Percentiles rank a stretch among this genome's conserved stretches.
These are phyloP conservation scores for Leccinum proximum DNA, from an alignment of 1,284 basidiomycete species.

Conservation along the genomic window DNA sequence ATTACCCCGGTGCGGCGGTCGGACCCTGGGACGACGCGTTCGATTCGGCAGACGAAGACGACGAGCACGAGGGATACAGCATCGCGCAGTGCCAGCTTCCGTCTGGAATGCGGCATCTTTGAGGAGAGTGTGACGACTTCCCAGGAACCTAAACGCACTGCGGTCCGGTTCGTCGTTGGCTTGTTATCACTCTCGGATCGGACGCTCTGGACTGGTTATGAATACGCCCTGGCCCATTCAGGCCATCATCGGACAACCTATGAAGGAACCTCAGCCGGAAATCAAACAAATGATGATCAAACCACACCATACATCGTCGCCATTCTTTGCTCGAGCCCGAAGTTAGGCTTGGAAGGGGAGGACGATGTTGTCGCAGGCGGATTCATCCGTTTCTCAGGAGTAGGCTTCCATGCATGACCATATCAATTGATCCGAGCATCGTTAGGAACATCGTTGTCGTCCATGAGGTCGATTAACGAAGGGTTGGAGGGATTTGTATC, in stretches of 20 bases:
- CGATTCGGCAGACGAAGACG: slow-evolving; percentile 16
- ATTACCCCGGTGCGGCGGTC: slow-evolving; percentile 13
- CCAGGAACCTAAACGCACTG: not conserved
- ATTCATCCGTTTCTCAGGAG: not conserved
- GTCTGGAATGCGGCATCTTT: slow-evolving; percentile 4
- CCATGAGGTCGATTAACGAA: slow-evolving; percentile 18
- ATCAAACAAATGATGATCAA: not conserved
- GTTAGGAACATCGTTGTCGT: slow-evolving; percentile 9
- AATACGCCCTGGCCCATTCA: slow-evolving; percentile 14
- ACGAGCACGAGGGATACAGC: slow-evolving; percentile 5
- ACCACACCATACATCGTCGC: slow-evolving; percentile 1
- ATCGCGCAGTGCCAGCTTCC: slow-evolving; percentile 11
- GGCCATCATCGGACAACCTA: slow-evolving; percentile 1
- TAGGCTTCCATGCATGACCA: slow-evolving; percentile 22
- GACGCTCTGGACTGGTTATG: slow-evolving; percentile 10
- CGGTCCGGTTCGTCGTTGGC: not conserved
- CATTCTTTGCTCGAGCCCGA: not conserved
- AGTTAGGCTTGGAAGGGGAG: not conserved
- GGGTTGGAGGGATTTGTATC: slow-evolving; percentile 12
- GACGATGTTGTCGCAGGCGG: not conserved
- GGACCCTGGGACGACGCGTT: slow-evolving; percentile 14
- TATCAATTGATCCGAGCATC: slow-evolving; percentile 12
- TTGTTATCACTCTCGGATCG: not conserved
- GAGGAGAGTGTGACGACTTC: not conserved
- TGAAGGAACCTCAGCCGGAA: slow-evolving; percentile 5